Evolutionary conservation across 345 rosid genomes (phyloP), one percentile per base, ranked within the genome.

Genomic region (Salix brachista): DNA sequence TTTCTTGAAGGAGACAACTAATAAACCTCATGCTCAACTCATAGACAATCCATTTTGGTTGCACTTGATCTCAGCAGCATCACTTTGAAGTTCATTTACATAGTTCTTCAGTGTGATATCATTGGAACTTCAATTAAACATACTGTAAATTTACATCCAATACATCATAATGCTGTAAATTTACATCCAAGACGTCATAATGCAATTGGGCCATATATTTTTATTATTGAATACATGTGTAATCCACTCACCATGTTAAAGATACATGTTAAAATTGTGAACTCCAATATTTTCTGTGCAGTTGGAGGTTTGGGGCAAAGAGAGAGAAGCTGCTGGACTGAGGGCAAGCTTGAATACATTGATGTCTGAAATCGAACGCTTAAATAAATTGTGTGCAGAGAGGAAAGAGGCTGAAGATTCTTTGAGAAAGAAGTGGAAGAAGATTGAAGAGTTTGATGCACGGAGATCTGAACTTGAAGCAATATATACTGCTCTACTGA

Each of bases 291-390:
- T 58, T 65, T 67, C 26, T 62, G 32, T 82, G 81, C 85, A 92
- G 98, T 82, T 94, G 88, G 97, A 94, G 82, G 92, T 92, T 79
- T 94, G 97, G 98, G 89, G 90, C 80, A 94, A 90, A 86, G 97
- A 92, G 85, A 90, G 97, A 82, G 98, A 94, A 88, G 88, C 86
- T 70, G 85, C 92, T 82, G 97, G 98, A 71, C 77, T 92, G 84
- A 90, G 88, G 83, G 94, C 95, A 80, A 90, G 97, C 85, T 83
- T 92, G 85, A 91, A 85, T 80, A 89, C 95, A 60, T 79, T 94
- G 89, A 84, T 85, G 86, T 88, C 95, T 80, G 97, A 94, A 85
- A 88, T 90, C 70, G 88, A 91, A 39, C 88, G 98, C 41, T 77
- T 94, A 77, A 87, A 92, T 72, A 91, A 90, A 83, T 80, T 94